Base-by-base conservation (phyloP, 169 alveolate genomes). In the Perkinsus chesapeaki region DNA sequence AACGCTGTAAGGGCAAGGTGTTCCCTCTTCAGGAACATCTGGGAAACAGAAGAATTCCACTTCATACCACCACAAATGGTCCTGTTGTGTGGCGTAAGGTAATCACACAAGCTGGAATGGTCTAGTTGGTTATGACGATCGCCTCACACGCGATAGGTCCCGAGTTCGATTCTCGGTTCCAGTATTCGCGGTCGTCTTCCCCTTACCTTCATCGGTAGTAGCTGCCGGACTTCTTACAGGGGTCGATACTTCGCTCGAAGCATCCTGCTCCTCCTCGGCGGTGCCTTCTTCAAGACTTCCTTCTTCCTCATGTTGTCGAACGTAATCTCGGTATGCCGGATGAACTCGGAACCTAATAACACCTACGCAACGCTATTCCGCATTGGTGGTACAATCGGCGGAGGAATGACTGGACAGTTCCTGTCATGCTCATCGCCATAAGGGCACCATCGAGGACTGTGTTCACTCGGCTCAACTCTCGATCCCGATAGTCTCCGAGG, bases 81-180 rank as follows among this genome's bases (percentile, higher is more conserved):
- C n/a, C n/a, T n/a, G n/a, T n/a, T n/a, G n/a, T n/a, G n/a, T n/a
- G n/a, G n/a, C n/a, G n/a, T n/a, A n/a, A n/a, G n/a, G n/a, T n/a
- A n/a, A n/a, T n/a, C n/a, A n/a, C n/a, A n/a, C n/a, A n/a, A 16
- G 82, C 82, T 60, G 82, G 82, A 60, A 23, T 60, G 82, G 12
- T 60, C 82, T 60, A 60, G 82, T 60, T 60, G 82, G 82, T 60
- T 60, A 60, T 23, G 31, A 60, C 82, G 82, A 60, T 60, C 82
- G 82, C 82, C 82, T 60, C 82, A 60, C 82, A 60, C 82, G 82
- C 82, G 82, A 60, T 60, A 60, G 31, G 31, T 60, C 82, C 82
- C 82, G 82, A 60, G 82, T 60, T 60, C 82, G 82, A 60, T 34
- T 60, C 82, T 60, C 82, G 82, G 31, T 60, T 60, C 82, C 82